phyloP scores from a whole-genome alignment of 176 grass and related monocot genomes.

The Tuctoria greenei region DNA sequence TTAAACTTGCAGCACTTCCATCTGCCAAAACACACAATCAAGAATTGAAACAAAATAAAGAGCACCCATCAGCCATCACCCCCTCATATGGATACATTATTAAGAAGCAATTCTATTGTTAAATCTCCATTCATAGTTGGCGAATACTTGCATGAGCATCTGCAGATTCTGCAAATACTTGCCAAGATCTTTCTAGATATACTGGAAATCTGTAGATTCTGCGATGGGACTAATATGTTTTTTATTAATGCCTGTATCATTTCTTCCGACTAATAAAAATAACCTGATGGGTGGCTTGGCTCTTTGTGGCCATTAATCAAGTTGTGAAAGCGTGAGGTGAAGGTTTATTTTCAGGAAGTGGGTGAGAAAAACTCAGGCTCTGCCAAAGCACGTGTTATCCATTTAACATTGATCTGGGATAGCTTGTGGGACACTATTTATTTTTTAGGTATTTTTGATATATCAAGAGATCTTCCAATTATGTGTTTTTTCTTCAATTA shows the following conservation, averaged over 20 bases:
- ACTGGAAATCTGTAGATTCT: neutral
- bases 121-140: neutral
- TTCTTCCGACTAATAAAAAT: neutral
- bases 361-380: neutral
- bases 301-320: neutral
- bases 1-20: slow-evolving; percentile 69
- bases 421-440: neutral
- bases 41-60: too few relatives aligned
- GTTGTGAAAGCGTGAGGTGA: neutral
- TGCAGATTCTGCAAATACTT: neutral
- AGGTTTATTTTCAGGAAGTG: neutral
- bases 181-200: neutral
- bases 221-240: neutral
- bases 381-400: neutral
- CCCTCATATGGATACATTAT: too few relatives aligned
- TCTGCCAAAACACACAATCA: slow-evolving; percentile 58
- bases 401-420: neutral
- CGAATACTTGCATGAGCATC: neutral
- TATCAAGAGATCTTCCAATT: neutral
- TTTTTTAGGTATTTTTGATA: neutral
- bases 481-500: too few relatives aligned
- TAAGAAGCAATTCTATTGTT: neutral
- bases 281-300: neutral
- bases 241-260: neutral
- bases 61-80: too few relatives aligned